Evolutionary conservation across 805 yeast genomes (phyloP).

Genomic region (Saccharomycopsis schoenii): DNA sequence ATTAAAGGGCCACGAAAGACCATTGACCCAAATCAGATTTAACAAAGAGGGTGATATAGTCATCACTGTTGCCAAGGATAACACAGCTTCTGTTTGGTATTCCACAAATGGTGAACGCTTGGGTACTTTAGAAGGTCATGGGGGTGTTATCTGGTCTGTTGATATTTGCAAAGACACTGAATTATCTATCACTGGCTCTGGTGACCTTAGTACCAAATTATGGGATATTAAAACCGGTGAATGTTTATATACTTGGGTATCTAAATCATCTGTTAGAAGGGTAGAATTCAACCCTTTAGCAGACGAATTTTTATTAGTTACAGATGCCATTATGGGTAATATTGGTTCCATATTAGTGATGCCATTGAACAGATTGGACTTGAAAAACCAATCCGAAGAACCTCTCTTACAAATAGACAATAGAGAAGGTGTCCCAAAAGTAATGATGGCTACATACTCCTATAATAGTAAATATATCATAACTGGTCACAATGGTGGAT

Average conservation of each 20-base stretch:
- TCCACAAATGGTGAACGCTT: slow-evolving; percentile 92
- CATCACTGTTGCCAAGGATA: slow-evolving; percentile 87
- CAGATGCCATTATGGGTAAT: slow-evolving; percentile 89
- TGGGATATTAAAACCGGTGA: slow-evolving; percentile 81
- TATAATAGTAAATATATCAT: slow-evolving; percentile 63
- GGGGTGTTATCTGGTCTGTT: slow-evolving; percentile 92
- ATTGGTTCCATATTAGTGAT: slow-evolving; percentile 67
- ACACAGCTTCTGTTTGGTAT: slow-evolving; percentile 85
- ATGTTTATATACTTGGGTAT: slow-evolving; percentile 59
- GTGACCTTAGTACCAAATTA: slow-evolving; percentile 75
- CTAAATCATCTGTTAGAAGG: slow-evolving; percentile 81
- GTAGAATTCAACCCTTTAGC: slow-evolving; percentile 71
- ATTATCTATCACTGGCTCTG: slow-evolving; percentile 77
- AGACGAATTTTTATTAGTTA: slow-evolving; percentile 62
- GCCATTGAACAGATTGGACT: slow-evolving; percentile 45
- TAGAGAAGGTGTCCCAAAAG: slow-evolving; percentile 49
- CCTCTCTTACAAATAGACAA: slow-evolving; percentile 56
- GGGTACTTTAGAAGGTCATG: slow-evolving; percentile 84
- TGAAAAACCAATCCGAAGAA: slow-evolving; percentile 36
- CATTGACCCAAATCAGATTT: slow-evolving; percentile 90
- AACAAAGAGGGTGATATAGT: slow-evolving; percentile 93
- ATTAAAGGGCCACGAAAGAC: slow-evolving; percentile 80
- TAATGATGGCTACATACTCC: slow-evolving; percentile 81
- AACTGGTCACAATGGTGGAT: slow-evolving; percentile 85
- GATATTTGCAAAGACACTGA: slow-evolving; percentile 70